phyloP scores from a whole-genome alignment of 2,329 filamentous ascomycete species.

The Pseudocercospora crystallina region DNA sequence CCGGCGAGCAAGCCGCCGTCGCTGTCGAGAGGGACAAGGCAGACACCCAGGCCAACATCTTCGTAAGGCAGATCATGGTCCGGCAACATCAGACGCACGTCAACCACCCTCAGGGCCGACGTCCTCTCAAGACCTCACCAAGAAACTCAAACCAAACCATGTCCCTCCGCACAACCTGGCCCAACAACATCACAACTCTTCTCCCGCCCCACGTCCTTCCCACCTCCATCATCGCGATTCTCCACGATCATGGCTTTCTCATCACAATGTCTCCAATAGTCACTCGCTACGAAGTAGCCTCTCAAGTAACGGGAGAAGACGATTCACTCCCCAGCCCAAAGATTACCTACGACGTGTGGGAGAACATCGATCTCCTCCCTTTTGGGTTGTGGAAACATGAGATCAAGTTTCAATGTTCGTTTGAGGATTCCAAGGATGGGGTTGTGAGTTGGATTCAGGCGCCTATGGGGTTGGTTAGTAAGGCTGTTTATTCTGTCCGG shows the following conservation, averaged over 20 bases:
- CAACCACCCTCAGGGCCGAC: too few species aligned
- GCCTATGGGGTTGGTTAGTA: neutral
- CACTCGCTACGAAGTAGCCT: conserved; percentile 9
- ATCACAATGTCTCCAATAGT: conserved; percentile 23
- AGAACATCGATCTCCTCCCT: conserved; percentile 18
- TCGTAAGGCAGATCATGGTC: too few species aligned
- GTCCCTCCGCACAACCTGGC: conserved; percentile 2
- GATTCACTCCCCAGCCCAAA: neutral
- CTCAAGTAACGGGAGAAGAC: neutral
- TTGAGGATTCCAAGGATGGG: conserved; percentile 15
- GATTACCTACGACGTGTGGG: conserved; percentile 20
- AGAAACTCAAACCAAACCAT: neutral
- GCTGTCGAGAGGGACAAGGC: too few species aligned
- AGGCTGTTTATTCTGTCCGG: neutral
- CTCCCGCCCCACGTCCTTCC: conserved; percentile 13
- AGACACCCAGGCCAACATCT: too few species aligned
- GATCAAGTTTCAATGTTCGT: conserved; percentile 18
- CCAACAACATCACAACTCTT: conserved; percentile 9
- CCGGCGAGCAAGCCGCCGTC: too few species aligned
- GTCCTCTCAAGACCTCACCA: too few species aligned
- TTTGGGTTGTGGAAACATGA: conserved; percentile 21
- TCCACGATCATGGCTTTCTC: conserved; percentile 22
- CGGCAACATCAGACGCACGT: too few species aligned
- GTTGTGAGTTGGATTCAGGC: conserved; percentile 4
- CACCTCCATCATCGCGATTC: conserved; percentile 10